phyloP scores from a whole-genome alignment of 176 grass and related monocot species.

The Pontederia paniculata region DNA sequence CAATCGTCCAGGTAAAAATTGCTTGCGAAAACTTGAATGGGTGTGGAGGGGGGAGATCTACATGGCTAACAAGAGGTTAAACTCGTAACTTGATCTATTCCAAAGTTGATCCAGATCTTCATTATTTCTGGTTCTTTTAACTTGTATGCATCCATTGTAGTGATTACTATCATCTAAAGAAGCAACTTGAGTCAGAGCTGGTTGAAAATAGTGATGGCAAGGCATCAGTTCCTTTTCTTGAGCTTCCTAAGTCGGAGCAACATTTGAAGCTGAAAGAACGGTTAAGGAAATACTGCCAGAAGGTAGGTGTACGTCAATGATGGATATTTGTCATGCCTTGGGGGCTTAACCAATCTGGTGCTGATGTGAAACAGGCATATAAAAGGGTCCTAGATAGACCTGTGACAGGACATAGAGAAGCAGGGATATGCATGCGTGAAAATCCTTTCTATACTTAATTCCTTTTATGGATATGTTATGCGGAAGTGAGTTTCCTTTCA shows the following conservation, averaged over 20 bases:
- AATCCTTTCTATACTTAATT: conserved; percentile 99
- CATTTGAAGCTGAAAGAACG: conserved; percentile 86
- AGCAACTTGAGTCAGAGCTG: conserved; percentile 87
- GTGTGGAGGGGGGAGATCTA: conserved; percentile 93
- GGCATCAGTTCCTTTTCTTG: conserved; percentile 64
- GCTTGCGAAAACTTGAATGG: conserved; percentile 92
- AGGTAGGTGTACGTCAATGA: conserved; percentile 35
- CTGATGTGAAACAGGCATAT: conserved; percentile 45
- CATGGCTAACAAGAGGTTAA: conserved; percentile 82
- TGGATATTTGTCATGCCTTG: neutral
- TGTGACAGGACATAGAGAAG: conserved; percentile 87
- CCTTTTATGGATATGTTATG: conserved; percentile 99
- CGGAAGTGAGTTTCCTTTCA: conserved; percentile 69
- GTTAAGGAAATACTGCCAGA: conserved; percentile 93
- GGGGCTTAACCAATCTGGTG: neutral
- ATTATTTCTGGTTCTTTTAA: neutral
- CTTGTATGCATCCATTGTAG: conserved; percentile 23
- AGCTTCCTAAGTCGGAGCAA: conserved; percentile 86
- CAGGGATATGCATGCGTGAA: conserved; percentile 99
- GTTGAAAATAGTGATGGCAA: conserved; percentile 50
- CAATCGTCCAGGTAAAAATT: conserved; percentile 96
- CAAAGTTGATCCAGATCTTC: neutral
- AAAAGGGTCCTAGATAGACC: conserved; percentile 98
- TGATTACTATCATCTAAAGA: conserved; percentile 98
- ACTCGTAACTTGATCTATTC: conserved; percentile 13